A percentile compares a stretch with the other conserved stretches of the same genome.
Evolutionary conservation across 2,329 filamentous ascomycete species (phyloP).

Genomic region (Colletotrichum graminicola): DNA sequence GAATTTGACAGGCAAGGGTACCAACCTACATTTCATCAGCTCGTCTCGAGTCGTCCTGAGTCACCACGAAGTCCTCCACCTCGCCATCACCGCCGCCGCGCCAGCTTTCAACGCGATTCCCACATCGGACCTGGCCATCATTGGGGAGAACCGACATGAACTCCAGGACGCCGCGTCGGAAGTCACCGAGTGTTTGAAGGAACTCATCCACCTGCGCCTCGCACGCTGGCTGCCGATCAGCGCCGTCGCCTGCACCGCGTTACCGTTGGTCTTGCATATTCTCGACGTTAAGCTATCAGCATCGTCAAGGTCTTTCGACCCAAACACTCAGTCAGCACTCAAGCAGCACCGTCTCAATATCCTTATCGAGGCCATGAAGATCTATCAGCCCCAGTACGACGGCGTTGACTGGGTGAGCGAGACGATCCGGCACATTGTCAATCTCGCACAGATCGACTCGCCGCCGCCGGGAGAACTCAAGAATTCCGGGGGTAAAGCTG

Average conservation of each 20-base stretch:
- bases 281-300: conserved; percentile 53
- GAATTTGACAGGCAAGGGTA: too few relatives aligned
- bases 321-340: conserved; percentile 51
- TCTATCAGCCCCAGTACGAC: conserved; percentile 60
- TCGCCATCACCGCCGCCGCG: conserved; percentile 56
- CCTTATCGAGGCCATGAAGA: conserved; percentile 60
- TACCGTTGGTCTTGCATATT: conserved; percentile 51
- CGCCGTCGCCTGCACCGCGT: conserved; percentile 53
- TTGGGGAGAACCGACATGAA: conserved; percentile 57
- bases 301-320: conserved; percentile 43
- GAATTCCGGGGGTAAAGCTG: conserved; percentile 34
- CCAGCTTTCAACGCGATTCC: conserved; percentile 49
- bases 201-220: conserved; percentile 59
- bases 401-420: conserved; percentile 60
- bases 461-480: conserved; percentile 30
- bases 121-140: conserved; percentile 50
- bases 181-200: conserved; percentile 60
- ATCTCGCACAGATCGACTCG: conserved; percentile 51
- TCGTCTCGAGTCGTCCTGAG: conserved; percentile 58
- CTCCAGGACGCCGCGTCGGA: conserved; percentile 59
- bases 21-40: conserved; percentile 47
- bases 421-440: conserved; percentile 58
- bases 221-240: conserved; percentile 62
- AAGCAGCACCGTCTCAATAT: conserved; percentile 60
- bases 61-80: conserved; percentile 60